These are phyloP conservation scores for Chaetomiaceae sp. DNA, from an alignment of 2,329 filamentous ascomycete species.

Conservation along the genomic window DNA sequence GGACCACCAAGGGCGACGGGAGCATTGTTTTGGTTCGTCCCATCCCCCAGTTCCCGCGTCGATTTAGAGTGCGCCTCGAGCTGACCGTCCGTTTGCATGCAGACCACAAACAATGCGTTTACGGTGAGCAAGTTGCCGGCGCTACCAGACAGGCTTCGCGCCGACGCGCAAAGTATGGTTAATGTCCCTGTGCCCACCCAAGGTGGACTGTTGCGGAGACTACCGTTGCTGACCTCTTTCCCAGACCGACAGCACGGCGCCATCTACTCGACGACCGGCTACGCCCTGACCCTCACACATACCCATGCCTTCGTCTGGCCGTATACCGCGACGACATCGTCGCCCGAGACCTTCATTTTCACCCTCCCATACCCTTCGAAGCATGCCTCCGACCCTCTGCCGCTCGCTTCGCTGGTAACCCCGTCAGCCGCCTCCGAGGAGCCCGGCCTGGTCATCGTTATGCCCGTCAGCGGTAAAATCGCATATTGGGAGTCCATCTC, in stretches of 20 bases:
- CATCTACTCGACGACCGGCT: constrained; percentile 61
- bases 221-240: constrained; percentile 25
- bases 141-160: constrained; percentile 71
- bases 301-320: constrained; percentile 87
- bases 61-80: neutral
- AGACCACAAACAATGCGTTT: constrained; percentile 84
- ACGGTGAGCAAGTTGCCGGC: constrained; percentile 79
- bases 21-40: constrained; percentile 61
- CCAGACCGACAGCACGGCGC: constrained; percentile 62
- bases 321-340: constrained; percentile 65
- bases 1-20: constrained; percentile 62
- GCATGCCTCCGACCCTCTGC: constrained; percentile 64
- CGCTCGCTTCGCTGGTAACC: constrained; percentile 77
- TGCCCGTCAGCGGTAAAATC: constrained; percentile 77
- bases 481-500: constrained; percentile 96
- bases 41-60: neutral
- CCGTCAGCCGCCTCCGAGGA: constrained; percentile 73
- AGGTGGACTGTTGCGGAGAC: neutral
- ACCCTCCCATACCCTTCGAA: constrained; percentile 70
- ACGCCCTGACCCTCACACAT: constrained; percentile 75
- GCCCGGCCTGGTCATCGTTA: constrained; percentile 80
- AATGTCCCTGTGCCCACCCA: neutral
- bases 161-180: constrained; percentile 59
- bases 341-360: constrained; percentile 75
- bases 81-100: constrained; percentile 36